Conservation (phyloP, 306 rosid species). For the Vachellia collinsii region DNA sequence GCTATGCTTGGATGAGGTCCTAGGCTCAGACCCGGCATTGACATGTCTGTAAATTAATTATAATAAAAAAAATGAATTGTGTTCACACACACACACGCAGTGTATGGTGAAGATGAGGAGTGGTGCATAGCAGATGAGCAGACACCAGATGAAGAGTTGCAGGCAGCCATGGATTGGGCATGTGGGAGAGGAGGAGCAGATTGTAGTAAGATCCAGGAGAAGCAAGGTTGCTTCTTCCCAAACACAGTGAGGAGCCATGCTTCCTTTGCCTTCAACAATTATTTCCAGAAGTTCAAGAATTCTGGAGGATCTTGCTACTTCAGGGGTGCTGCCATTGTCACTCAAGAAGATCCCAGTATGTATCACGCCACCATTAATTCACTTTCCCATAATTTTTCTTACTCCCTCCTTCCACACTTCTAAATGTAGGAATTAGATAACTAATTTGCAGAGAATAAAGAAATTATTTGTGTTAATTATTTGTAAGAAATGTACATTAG, state of each 20-base stretch:
- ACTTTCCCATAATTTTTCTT: not conserved
- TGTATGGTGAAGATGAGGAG: conserved; percentile 58
- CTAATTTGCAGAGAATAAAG: no score
- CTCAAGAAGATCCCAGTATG: conserved; percentile 88
- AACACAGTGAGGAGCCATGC: conserved; percentile 73
- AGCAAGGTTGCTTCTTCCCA: conserved; percentile 72
- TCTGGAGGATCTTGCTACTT: conserved; percentile 73
- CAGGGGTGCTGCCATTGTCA: conserved; percentile 70
- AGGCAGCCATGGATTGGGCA: conserved; percentile 79
- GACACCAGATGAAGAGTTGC: conserved; percentile 63
- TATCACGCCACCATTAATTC: not conserved
- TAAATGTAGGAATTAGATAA: no score
- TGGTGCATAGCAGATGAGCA: conserved; percentile 93
- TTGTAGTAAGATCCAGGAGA: conserved; percentile 62
- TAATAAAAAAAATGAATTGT: not conserved
- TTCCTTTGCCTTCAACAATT: conserved; percentile 78
- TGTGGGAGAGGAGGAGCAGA: conserved; percentile 83
- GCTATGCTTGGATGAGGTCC: not conserved
- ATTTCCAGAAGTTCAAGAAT: conserved; percentile 71
- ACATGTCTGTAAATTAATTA: not conserved
- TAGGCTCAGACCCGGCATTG: not conserved
- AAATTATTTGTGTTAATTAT: no score
- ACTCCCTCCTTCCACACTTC: no score
- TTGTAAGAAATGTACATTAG: no score
- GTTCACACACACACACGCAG: conserved; percentile 1